A percentile compares a stretch with the other conserved stretches of the same genome.
Evolutionary conservation across 441 rosid genomes (phyloP).

Genomic region (Monsonia emarginata): DNA sequence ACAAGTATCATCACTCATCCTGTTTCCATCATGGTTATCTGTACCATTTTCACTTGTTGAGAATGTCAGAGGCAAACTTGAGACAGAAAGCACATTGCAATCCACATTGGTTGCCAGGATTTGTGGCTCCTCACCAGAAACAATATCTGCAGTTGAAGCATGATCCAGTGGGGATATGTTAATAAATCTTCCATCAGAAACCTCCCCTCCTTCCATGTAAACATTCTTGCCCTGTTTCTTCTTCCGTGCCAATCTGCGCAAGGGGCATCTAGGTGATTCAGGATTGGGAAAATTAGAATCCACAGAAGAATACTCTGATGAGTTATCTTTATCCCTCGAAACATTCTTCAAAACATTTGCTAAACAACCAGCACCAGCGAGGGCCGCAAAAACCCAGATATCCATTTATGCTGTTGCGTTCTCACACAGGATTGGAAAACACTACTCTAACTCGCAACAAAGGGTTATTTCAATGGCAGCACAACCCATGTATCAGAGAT

Average conservation of each 20-base stretch:
- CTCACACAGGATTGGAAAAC: not conserved
- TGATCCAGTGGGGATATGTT: conserved; percentile 9
- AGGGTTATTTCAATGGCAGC: too few species aligned
- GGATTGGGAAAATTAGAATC: conserved; percentile 24
- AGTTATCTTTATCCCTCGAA: conserved; percentile 23
- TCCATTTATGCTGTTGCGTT: conserved; percentile 45
- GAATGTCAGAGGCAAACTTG: too few species aligned
- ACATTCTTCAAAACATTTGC: conserved; percentile 41
- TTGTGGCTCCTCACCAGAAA: conserved; percentile 19
- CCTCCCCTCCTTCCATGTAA: conserved; percentile 16
- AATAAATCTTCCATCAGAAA: conserved; percentile 14
- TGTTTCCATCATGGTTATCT: too few species aligned
- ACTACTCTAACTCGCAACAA: conserved; percentile 23
- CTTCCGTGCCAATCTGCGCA: conserved; percentile 17
- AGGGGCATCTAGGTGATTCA: conserved; percentile 22
- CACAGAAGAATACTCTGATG: conserved; percentile 25
- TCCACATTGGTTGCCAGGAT: conserved; percentile 18
- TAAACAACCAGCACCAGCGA: conserved; percentile 62
- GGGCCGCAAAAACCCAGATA: conserved; percentile 54
- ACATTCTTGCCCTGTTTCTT: conserved; percentile 28
- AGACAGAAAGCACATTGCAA: conserved; percentile 17
- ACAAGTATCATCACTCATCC: conserved; percentile 9
- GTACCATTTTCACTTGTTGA: too few species aligned
- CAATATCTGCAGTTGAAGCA: conserved; percentile 27
- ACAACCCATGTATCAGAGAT: too few species aligned